Evolutionary conservation across 2,329 filamentous ascomycete species (phyloP).

Genomic region (Ophiocordyceps camponoti-rufipedis): DNA sequence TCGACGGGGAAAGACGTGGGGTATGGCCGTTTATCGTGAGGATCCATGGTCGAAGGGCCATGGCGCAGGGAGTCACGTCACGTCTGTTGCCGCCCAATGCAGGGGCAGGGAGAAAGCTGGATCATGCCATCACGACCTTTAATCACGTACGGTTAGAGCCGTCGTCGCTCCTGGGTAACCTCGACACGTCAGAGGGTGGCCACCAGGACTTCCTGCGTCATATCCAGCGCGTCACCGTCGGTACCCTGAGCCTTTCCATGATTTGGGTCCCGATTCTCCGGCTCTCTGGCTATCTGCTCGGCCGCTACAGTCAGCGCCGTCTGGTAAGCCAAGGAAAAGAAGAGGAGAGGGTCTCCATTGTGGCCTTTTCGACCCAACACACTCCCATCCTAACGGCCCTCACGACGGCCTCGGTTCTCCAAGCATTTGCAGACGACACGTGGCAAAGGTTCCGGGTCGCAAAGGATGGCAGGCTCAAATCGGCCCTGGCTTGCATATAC

Average conservation of each 20-base stretch:
- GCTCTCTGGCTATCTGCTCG: constrained; percentile 5
- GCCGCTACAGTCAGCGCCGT: constrained; percentile 6
- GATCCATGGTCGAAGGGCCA: constrained; percentile 8
- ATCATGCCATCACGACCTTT: constrained; percentile 16
- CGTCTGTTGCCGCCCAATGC: constrained; percentile 6
- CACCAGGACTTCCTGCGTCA: constrained; percentile 10
- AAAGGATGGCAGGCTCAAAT: not conserved
- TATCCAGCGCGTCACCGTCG: constrained; percentile 9
- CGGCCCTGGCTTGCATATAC: not conserved
- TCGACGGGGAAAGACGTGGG: constrained; percentile 8
- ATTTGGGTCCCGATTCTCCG: not conserved
- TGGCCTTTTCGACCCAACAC: constrained; percentile 10
- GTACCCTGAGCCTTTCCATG: constrained; percentile 9
- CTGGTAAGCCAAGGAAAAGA: not conserved
- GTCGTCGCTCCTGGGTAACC: constrained; percentile 10
- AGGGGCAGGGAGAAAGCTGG: constrained; percentile 11
- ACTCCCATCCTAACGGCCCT: constrained; percentile 7
- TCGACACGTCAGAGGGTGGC: constrained; percentile 4
- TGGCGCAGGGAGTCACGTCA: constrained; percentile 11
- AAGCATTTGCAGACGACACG: constrained; percentile 2
- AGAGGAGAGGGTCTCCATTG: constrained; percentile 5
- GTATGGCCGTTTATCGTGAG: constrained; percentile 14
- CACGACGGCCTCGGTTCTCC: constrained; percentile 5
- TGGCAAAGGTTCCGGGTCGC: not conserved
- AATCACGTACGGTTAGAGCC: constrained; percentile 10